A percentile compares a stretch with the other conserved stretches of the same genome.
phyloP scores from a whole-genome alignment of 441 rosid genomes.

The Populus tomentosa region DNA sequence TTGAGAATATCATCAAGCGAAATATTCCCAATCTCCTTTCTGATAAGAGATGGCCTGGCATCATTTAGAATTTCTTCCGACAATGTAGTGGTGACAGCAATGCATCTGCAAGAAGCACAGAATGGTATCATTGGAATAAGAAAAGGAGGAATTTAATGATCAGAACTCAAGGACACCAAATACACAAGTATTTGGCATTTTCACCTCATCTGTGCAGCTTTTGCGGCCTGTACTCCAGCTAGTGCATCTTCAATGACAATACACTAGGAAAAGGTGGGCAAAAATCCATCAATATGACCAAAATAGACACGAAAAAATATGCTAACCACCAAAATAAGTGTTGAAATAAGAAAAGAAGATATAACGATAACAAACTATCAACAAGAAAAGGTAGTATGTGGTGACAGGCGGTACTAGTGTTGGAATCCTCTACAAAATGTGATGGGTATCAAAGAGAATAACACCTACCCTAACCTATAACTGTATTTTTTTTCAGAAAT shows the following conservation, averaged over 20 bases:
- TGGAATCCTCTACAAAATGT: neutral
- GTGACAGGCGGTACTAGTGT: neutral
- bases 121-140: slow-evolving; percentile 7
- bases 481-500: neutral
- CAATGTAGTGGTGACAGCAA: slow-evolving; percentile 86
- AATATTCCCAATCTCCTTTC: slow-evolving; percentile 69
- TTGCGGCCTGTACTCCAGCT: slow-evolving; percentile 97
- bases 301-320: neutral
- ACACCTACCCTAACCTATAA: neutral
- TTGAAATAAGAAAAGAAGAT: neutral
- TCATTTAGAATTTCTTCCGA: slow-evolving; percentile 60
- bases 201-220: slow-evolving; percentile 96
- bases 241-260: slow-evolving; percentile 94
- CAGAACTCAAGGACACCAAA: slow-evolving; percentile 6
- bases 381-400: neutral
- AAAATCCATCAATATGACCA: neutral
- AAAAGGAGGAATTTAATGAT: neutral
- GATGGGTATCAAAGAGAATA: neutral
- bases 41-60: slow-evolving; percentile 71
- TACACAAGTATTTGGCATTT: slow-evolving; percentile 9
- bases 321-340: neutral
- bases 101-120: slow-evolving; percentile 60
- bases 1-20: slow-evolving; percentile 81
- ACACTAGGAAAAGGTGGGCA: slow-evolving; percentile 44
- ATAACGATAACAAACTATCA: neutral